Evolutionary conservation across 2,329 filamentous ascomycete species (phyloP), one percentile per base, ranked within the genome.

Genomic region (Sporothrix variecibatus): DNA sequence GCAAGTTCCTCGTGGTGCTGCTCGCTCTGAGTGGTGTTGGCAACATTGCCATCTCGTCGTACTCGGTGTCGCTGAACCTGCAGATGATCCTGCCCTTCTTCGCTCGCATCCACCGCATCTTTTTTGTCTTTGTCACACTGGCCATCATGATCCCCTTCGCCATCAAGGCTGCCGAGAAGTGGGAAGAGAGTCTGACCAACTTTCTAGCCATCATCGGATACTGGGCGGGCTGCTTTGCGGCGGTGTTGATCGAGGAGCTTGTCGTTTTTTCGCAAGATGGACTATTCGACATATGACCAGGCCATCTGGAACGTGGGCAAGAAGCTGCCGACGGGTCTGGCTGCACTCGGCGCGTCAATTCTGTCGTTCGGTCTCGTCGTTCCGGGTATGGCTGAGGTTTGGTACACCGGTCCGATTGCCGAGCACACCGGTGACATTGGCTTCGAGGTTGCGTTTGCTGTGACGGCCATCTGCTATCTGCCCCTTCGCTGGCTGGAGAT

Each of bases 401-500:
- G 89, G 89, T 91, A 86, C 78, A 87, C 84, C 9, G 89, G 89
- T 0, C 89, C 89, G 0, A 87, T 91, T 77, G 89, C 89, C 0
- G 81, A 85, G 80, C 85, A 78, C 49, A 90, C 89, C 12, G 90
- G 90, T 0, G 90, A 92, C 76, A 87, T 92, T 79, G 90, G 90
- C 0, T 91, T 92, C 74, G 90, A 92, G 82, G 81, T 90, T 79
- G 89, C 89, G 0, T 87, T 91, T 78, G 84, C 84, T 38, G 79
- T 88, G 73, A 86, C 85, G 15, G 84, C 80, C 1, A 12, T 88
- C 43, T 79, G 83, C 34, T 89, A 88, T 72, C 69, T 87, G 1
- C 85, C 86, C 2, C 79, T 88, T 15, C 81, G 87, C 7, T 84
- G 81, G 78, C 69, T 84, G 0, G 87, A 88, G 80, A 80, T 81